phyloP scores from a whole-genome alignment of 768 basidiomycete genomes.

The Lactarius trivialis region DNA sequence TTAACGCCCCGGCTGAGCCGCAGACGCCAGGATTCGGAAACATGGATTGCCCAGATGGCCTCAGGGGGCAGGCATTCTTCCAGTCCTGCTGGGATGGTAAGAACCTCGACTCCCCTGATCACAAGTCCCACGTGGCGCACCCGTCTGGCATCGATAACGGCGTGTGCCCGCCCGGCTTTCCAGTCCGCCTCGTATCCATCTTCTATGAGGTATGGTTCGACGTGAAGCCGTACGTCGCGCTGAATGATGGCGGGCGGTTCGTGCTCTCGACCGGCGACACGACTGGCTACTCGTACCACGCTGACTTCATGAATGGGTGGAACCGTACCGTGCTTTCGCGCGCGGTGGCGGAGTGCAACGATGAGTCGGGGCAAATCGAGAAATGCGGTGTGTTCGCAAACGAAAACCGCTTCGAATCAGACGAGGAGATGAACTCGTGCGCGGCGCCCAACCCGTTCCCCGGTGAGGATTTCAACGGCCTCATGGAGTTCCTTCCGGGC shows the following conservation, averaged over 20 bases:
- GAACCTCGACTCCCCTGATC: constrained; percentile 34
- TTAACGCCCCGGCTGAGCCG: not conserved
- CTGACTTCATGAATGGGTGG: constrained; percentile 40
- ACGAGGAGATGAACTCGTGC: not conserved
- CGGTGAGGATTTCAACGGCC: not conserved
- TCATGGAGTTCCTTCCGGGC: constrained; percentile 9
- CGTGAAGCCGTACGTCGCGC: constrained; percentile 26
- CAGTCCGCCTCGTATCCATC: constrained; percentile 37
- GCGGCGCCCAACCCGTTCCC: constrained; percentile 1
- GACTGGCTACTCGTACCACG: constrained; percentile 37
- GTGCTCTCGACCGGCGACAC: constrained; percentile 40
- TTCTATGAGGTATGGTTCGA: constrained; percentile 36
- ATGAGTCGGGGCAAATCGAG: constrained; percentile 9
- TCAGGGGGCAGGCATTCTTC: constrained; percentile 31
- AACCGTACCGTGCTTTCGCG: constrained; percentile 32
- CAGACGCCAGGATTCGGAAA: constrained; percentile 20
- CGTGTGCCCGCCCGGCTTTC: constrained; percentile 1
- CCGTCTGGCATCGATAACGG: constrained; percentile 10
- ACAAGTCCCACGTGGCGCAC: constrained; percentile 37
- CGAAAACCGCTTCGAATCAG: not conserved
- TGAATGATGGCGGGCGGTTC: constrained; percentile 30
- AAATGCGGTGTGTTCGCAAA: constrained; percentile 8
- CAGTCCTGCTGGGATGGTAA: constrained; percentile 36
- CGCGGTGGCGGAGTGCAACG: constrained; percentile 32
- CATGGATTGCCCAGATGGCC: constrained; percentile 26